Conservation (phyloP, 306 rosid genomes). For the Lupinus albus region DNA sequence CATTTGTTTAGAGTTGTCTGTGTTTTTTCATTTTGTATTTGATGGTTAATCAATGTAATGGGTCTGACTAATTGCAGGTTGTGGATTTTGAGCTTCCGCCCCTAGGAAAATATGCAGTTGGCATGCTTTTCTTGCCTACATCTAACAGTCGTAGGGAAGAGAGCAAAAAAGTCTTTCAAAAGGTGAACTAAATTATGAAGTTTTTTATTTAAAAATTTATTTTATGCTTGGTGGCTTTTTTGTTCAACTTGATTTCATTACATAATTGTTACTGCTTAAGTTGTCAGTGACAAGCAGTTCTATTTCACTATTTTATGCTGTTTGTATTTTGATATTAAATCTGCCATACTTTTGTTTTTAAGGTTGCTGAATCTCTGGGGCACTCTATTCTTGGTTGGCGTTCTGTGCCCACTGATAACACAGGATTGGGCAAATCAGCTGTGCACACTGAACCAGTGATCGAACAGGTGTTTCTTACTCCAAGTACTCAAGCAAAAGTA, state of each 20-base stretch:
- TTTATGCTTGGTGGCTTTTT: constrained; percentile 7
- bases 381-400: constrained; percentile 96
- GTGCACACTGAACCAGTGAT: constrained; percentile 81
- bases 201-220: background rate
- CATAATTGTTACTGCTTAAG: background rate
- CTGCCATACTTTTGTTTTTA: constrained; percentile 36
- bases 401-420: constrained; percentile 78
- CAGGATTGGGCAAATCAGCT: constrained; percentile 90
- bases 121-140: constrained; percentile 94
- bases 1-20: background rate
- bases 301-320: background rate
- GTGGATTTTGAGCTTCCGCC: constrained; percentile 85
- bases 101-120: constrained; percentile 85
- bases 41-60: constrained; percentile 10
- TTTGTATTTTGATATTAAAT: constrained; percentile 5
- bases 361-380: constrained; percentile 94
- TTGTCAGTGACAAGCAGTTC: background rate
- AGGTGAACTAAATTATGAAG: constrained; percentile 54
- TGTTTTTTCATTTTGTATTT: background rate
- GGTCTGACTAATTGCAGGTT: constrained; percentile 54
- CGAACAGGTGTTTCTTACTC: constrained; percentile 86
- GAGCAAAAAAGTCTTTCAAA: constrained; percentile 68
- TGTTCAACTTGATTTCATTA: constrained; percentile 1
- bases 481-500: constrained; percentile 62
- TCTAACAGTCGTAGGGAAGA: constrained; percentile 69